A percentile compares a stretch with the other conserved stretches of the same genome.
phyloP scores from a whole-genome alignment of 768 basidiomycete genomes.

The Naematelia aurantialba region DNA sequence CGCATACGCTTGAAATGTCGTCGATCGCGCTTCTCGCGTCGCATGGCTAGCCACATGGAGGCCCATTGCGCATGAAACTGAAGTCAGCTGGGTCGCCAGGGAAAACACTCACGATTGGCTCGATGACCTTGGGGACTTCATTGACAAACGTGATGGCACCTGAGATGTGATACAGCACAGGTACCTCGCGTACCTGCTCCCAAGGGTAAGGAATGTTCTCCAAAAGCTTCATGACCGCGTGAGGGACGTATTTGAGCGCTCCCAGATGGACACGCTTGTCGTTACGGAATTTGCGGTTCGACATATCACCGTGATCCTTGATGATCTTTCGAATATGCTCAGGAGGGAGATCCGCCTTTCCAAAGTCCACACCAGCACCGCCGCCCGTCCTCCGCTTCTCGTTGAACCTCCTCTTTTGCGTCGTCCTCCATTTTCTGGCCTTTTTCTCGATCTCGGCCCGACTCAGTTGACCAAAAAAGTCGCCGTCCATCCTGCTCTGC shows the following conservation, averaged over 20 bases:
- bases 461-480: conserved; percentile 53
- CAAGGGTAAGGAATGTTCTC: conserved; percentile 97
- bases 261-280: conserved; percentile 99
- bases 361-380: conserved; percentile 50
- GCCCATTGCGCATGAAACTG: conserved; percentile 97
- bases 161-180: conserved; percentile 96
- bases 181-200: conserved; percentile 99
- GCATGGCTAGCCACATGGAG: conserved; percentile 99
- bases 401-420: conserved; percentile 69
- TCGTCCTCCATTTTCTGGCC: conserved; percentile 91
- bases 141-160: conserved; percentile 99
- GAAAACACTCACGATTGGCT: conserved; percentile 62
- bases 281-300: conserved; percentile 96
- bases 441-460: conserved; percentile 79
- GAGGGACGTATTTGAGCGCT: conserved; percentile 90
- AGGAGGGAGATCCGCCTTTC: conserved; percentile 75
- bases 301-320: conserved; percentile 99
- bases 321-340: conserved; percentile 99
- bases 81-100: background rate
- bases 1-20: conserved; percentile 99
- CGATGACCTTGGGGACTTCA: conserved; percentile 92
- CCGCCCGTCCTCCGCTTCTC: conserved; percentile 47
- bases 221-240: conserved; percentile 97
- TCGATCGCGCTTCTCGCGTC: conserved; percentile 95
- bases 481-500: conserved; percentile 37